Conservation (phyloP, 2,329 filamentous ascomycete species). For the Tolypocladium endophyticum region DNA sequence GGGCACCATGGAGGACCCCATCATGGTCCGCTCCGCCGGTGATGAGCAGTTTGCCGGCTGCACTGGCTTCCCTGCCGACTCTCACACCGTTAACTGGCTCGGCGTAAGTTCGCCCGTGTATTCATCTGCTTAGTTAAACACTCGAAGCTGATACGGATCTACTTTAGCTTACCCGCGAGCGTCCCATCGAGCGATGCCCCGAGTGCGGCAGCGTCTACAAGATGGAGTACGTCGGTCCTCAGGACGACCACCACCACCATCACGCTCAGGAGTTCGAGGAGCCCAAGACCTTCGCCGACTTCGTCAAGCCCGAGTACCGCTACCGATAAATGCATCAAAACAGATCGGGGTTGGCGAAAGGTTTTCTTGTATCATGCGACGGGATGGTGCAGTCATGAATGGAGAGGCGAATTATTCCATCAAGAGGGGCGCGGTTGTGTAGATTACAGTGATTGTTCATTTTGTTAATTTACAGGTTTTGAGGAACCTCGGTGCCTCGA, state of each 20-base stretch:
- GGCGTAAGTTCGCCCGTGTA: constrained; percentile 52
- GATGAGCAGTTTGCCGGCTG: constrained; percentile 96
- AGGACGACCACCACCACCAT: constrained; percentile 59
- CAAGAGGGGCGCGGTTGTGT: constrained; percentile 19
- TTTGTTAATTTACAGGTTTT: constrained; percentile 24
- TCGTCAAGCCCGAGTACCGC: constrained; percentile 88
- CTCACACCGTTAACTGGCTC: constrained; percentile 84
- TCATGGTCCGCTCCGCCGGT: constrained; percentile 81
- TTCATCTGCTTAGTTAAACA: not conserved
- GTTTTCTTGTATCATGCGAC: constrained; percentile 14
- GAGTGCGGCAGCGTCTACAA: constrained; percentile 96
- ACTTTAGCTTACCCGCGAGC: constrained; percentile 67
- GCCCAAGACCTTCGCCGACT: constrained; percentile 96
- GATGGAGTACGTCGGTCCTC: constrained; percentile 89
- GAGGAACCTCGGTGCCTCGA: constrained; percentile 13
- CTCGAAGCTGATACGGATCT: not conserved
- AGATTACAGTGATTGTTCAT: constrained; percentile 28
- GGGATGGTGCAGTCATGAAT: constrained; percentile 12
- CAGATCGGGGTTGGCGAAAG: constrained; percentile 1
- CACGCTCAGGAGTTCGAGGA: constrained; percentile 59
- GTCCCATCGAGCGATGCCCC: constrained; percentile 87
- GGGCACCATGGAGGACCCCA: constrained; percentile 87
- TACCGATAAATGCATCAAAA: constrained; percentile 38
- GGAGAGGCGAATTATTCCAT: constrained; percentile 9
- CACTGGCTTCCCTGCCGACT: constrained; percentile 89